A percentile compares a stretch with the other conserved stretches of the same genome.
phyloP scores from a whole-genome alignment of 805 yeast species.

The Candida ficus region DNA sequence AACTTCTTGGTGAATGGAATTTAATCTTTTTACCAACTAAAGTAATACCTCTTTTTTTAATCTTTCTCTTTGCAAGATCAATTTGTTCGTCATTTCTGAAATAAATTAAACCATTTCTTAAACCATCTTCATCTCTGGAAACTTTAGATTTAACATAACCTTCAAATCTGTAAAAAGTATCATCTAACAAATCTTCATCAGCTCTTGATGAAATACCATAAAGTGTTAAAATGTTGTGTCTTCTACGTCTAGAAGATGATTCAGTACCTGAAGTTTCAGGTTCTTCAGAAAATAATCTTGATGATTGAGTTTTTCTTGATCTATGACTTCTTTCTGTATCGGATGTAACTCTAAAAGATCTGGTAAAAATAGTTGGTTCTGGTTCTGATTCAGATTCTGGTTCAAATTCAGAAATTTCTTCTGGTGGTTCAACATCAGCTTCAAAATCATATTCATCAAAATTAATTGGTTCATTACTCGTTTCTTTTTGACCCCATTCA shows the following conservation, averaged over 20 bases:
- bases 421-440: too few relatives aligned
- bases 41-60: not conserved
- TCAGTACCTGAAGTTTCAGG: not conserved
- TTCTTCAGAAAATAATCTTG: not conserved
- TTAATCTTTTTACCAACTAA: not conserved
- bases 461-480: too few relatives aligned
- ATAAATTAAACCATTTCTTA: not conserved
- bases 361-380: too few relatives aligned
- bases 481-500: too few relatives aligned
- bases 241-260: not conserved
- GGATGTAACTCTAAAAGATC: too few relatives aligned
- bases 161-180: not conserved
- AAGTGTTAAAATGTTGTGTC: not conserved
- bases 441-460: too few relatives aligned
- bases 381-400: too few relatives aligned
- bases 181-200: not conserved
- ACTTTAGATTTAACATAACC: not conserved
- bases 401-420: too few relatives aligned
- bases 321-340: not conserved
- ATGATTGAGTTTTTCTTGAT: not conserved
- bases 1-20: not conserved
- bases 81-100: not conserved
- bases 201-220: not conserved
- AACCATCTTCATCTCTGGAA: not conserved
- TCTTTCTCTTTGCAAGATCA: not conserved